Evolutionary conservation across 768 basidiomycete genomes (phyloP).

Genomic region (Leucosporidium creatinivorum): DNA sequence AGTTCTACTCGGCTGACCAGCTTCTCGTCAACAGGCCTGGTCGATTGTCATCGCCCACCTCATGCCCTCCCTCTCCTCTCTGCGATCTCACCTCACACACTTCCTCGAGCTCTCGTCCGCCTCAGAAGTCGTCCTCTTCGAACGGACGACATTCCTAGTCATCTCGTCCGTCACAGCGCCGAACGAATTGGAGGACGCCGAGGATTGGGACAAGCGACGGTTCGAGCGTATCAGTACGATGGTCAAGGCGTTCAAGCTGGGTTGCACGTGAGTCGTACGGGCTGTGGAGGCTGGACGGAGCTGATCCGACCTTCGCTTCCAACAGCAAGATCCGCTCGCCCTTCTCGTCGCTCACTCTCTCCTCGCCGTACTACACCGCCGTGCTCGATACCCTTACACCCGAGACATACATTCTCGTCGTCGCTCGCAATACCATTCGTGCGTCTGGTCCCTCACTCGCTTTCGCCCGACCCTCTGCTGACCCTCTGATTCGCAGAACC

Average conservation of each 20-base stretch:
- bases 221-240: slow-evolving; percentile 59
- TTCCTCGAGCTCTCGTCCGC: slow-evolving; percentile 82
- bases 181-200: slow-evolving; percentile 6
- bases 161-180: slow-evolving; percentile 54
- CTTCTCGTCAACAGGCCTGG: slow-evolving; percentile 64
- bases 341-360: slow-evolving; percentile 79
- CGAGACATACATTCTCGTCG: slow-evolving; percentile 85
- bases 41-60: slow-evolving; percentile 93
- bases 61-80: slow-evolving; percentile 86
- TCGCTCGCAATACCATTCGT: slow-evolving; percentile 47
- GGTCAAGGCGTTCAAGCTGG: slow-evolving; percentile 90
- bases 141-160: slow-evolving; percentile 94
- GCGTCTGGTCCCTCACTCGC: slow-evolving; percentile 1
- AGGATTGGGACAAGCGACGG: slow-evolving; percentile 43
- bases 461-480: background rate
- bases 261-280: slow-evolving; percentile 59
- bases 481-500: slow-evolving; percentile 55
- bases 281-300: background rate
- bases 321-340: slow-evolving; percentile 57
- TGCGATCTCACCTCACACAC: slow-evolving; percentile 75
- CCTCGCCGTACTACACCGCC: slow-evolving; percentile 73
- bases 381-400: slow-evolving; percentile 85
- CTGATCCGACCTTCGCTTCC: background rate
- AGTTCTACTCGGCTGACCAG: background rate
- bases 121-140: slow-evolving; percentile 90